Percentiles rank a stretch among this genome's conserved stretches.
Conservation (phyloP, 2,329 filamentous ascomycete species). For the Calonectria montana region DNA sequence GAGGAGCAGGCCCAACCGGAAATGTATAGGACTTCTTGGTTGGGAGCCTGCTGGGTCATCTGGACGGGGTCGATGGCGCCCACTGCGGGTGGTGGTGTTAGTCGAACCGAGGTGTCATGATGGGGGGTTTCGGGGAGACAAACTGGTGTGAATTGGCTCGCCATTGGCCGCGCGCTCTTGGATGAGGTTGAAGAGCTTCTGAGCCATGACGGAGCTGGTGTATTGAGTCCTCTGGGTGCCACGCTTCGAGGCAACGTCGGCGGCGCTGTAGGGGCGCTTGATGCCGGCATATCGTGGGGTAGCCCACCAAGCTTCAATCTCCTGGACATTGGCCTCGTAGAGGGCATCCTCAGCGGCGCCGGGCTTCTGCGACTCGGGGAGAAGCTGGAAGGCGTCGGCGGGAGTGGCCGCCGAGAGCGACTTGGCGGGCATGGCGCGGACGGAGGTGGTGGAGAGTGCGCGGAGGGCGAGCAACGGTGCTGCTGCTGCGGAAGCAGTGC, state of each 20-base stretch:
- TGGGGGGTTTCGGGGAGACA: constrained; percentile 42
- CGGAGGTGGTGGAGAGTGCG: constrained; percentile 45
- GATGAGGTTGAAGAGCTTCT: constrained; percentile 92
- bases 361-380: constrained; percentile 81
- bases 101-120: neutral
- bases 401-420: constrained; percentile 52
- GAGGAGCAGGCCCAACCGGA: constrained; percentile 98
- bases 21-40: constrained; percentile 96
- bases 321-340: constrained; percentile 84
- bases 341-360: constrained; percentile 86
- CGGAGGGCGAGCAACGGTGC: constrained; percentile 40
- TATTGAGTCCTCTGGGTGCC: constrained; percentile 89
- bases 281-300: constrained; percentile 88
- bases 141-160: constrained; percentile 93
- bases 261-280: constrained; percentile 89
- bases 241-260: constrained; percentile 92
- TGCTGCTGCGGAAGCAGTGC: constrained; percentile 26
- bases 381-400: constrained; percentile 86
- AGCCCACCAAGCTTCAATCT: constrained; percentile 92
- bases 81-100: constrained; percentile 65
- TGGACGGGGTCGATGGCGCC: constrained; percentile 98
- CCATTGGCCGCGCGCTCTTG: constrained; percentile 81
- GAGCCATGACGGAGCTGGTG: constrained; percentile 92
- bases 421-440: constrained; percentile 43
- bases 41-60: constrained; percentile 97